Base-by-base conservation (phyloP, 345 rosid genomes). In the Hypericum androsaemum region DNA sequence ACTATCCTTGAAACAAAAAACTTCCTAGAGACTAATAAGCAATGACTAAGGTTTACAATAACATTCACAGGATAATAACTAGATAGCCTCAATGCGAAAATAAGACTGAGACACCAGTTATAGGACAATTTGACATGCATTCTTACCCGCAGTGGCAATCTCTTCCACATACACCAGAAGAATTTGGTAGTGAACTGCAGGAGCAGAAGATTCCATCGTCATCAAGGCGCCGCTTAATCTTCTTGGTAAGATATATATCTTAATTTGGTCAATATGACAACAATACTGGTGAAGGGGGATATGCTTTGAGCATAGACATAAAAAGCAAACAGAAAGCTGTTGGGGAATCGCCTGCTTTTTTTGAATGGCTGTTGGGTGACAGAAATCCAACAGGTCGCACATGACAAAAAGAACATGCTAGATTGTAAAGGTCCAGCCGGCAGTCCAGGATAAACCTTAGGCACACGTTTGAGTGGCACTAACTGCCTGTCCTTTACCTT, bases 131-230 rank as follows among this genome's bases (percentile, higher is more conserved):
- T 46, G 40, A 53, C 7, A 22, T 22, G 32, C 22, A 41, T 37
- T 56, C 95, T 73, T 87, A 94, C 99, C 97, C 95, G 45, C 99
- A 94, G 61, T 86, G 97, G 79, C 99, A 88, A 67, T 88, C 90
- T 74, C 80, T 79, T 11, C 70, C 88, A 50, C 99, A 88, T 8
- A 80, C 79, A 44, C 64, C 64, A 35, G 88, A 69, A 61, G 84
- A 79, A 66, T 69, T 86, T 6, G 80, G 77, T 14, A 83, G 73
- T 40, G 70, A 44, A 54, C 72, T 71, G 66, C 97, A 88, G 58
- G 99, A 82, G 69, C 99, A 94, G 74, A 94, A 94, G 54, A 94
- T 94, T 48, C 99, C 99, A 70, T 94, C 95, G 71, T 88, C 97
- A 13, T 88, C 86, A 50, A 74, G 66, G 44, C 84, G 83, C 66